Percentiles rank a stretch among this genome's conserved stretches.
Conservation (phyloP, 2,329 filamentous ascomycete species). For the Exophiala xenobiotica region DNA sequence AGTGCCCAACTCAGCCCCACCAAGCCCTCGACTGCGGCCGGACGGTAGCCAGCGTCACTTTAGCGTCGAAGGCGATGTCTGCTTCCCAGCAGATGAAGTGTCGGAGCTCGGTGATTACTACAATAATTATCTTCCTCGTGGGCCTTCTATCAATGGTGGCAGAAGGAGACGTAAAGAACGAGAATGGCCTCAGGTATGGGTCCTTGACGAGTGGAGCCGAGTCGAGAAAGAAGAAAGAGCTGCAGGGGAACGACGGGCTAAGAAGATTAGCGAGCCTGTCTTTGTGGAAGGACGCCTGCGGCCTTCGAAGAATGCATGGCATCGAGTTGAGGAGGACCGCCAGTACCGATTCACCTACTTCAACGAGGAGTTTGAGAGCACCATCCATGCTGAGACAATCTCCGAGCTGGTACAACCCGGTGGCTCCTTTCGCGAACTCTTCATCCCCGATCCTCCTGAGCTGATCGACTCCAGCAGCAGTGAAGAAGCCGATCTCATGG, state of each 20-base stretch:
- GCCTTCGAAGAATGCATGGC: constrained; percentile 73
- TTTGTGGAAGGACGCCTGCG: constrained; percentile 86
- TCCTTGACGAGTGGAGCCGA: constrained; percentile 84
- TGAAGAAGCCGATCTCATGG: constrained; percentile 53
- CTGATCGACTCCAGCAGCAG: constrained; percentile 70
- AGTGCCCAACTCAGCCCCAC: constrained; percentile 37
- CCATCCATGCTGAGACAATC: constrained; percentile 93
- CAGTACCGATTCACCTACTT: constrained; percentile 98
- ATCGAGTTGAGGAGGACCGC: constrained; percentile 79
- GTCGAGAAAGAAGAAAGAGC: constrained; percentile 86
- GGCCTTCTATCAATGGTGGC: constrained; percentile 38
- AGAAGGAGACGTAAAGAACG: constrained; percentile 61
- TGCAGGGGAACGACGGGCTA: constrained; percentile 72
- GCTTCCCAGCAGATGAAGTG: constrained; percentile 77
- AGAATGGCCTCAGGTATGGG: constrained; percentile 81
- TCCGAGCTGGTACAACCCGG: constrained; percentile 88
- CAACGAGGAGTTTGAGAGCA: constrained; percentile 94
- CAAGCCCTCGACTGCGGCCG: constrained; percentile 40
- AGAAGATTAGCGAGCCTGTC: constrained; percentile 91
- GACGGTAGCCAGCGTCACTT: constrained; percentile 40
- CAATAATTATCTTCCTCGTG: constrained; percentile 50
- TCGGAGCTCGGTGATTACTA: constrained; percentile 78
- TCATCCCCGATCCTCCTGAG: constrained; percentile 79
- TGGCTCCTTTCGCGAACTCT: constrained; percentile 79
- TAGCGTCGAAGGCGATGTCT: constrained; percentile 81